Conservation (phyloP, 352 stramenopile genomes). For the Globisporangium irregulare region DNA sequence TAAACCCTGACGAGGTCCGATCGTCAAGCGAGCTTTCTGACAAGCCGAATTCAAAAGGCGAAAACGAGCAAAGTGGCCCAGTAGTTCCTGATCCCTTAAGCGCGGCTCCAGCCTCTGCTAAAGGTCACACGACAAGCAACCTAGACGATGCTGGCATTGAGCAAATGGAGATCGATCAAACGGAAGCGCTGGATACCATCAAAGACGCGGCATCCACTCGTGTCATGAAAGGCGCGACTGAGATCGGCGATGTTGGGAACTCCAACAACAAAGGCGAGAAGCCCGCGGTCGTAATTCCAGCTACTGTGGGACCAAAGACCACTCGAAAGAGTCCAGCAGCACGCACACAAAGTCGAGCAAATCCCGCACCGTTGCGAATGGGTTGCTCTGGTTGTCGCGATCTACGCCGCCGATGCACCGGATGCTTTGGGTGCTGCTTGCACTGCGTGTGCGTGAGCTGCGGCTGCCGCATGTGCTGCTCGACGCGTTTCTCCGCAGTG, state of each 20-base stretch:
- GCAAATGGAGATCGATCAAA: slow-evolving; percentile 6
- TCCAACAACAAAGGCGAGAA: background rate
- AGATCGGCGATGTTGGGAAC: background rate
- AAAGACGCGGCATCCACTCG: background rate
- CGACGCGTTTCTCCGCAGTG: slow-evolving; percentile 43
- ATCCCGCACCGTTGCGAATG: slow-evolving; percentile 43
- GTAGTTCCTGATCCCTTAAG: background rate
- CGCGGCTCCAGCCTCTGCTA: background rate
- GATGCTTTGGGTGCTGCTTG: slow-evolving; percentile 59
- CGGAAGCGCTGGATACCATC: background rate
- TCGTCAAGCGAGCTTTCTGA: background rate
- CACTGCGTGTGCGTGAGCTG: slow-evolving; percentile 73
- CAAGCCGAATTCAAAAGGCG: background rate
- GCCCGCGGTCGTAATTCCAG: background rate
- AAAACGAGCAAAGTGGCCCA: background rate
- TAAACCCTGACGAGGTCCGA: slow-evolving; percentile 1
- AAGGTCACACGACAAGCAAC: background rate
- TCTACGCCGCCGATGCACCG: slow-evolving; percentile 52
- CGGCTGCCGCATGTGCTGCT: slow-evolving; percentile 73
- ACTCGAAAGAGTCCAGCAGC: slow-evolving; percentile 10
- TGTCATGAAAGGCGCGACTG: background rate
- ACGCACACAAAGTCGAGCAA: slow-evolving; percentile 16
- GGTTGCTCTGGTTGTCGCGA: slow-evolving; percentile 65
- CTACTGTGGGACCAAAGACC: slow-evolving; percentile 1
- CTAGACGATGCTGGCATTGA: background rate